Evolutionary conservation across 768 basidiomycete species (phyloP), one percentile per base, ranked within the genome.

Genomic region (Basidioascus undulatus): DNA sequence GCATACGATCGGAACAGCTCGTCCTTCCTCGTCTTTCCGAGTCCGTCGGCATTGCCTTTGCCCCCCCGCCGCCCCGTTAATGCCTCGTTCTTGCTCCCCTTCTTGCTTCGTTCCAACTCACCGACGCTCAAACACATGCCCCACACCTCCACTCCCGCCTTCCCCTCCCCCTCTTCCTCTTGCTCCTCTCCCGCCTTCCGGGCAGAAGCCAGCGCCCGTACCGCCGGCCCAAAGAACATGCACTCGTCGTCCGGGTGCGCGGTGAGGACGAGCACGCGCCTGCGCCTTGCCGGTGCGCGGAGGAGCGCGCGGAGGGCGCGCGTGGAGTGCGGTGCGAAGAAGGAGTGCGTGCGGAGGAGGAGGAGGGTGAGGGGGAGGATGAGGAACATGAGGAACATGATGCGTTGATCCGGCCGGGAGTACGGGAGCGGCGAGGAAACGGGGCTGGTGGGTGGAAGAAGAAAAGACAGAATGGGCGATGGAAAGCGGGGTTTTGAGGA

Each of bases 231-330:
- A 55, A 94, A 94, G 65, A 94, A 94, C 66, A 87, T 69, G 55
- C 72, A 74, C 60, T 92, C 86, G 55, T 94, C 86, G 54, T 92
- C 86, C 3, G 86, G 86, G 54, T 94, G 86, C 21, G 86, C 83
- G 1, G 86, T 89, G 34, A 94, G 57, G 3, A 92, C 56, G 28
- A 84, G 62, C 28, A 30, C 28, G 10, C 28, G 28, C n/a, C n/a
- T n/a, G n/a, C n/a, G n/a, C n/a, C n/a, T n/a, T n/a, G n/a, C n/a
- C n/a, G n/a, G n/a, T n/a, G n/a, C n/a, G n/a, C n/a, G n/a, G n/a
- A n/a, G n/a, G n/a, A n/a, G n/a, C n/a, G n/a, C n/a, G n/a, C n/a
- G n/a, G n/a, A n/a, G n/a, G n/a, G n/a, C n/a, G n/a, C n/a, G n/a
- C n/a, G n/a, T n/a, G n/a, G n/a, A n/a, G n/a, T n/a, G n/a, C n/a